These are phyloP conservation scores for Penicillium polonicum DNA, from an alignment of 2,329 filamentous ascomycete species.

Conservation along the genomic window DNA sequence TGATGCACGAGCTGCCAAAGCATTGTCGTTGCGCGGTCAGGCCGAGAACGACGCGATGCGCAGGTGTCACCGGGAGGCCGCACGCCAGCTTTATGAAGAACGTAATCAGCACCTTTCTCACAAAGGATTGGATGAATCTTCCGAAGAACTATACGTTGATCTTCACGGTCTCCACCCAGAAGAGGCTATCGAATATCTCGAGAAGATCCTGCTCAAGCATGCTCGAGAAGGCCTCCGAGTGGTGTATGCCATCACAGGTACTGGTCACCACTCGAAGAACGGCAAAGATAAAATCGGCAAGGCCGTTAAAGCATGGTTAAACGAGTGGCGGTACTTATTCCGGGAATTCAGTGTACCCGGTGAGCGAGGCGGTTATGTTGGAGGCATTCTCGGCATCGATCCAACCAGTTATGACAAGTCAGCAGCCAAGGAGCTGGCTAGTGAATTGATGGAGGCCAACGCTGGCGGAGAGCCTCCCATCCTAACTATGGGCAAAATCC, in stretches of 20 bases:
- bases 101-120: slow-evolving; percentile 69
- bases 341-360: slow-evolving; percentile 94
- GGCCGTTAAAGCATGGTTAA: slow-evolving; percentile 83
- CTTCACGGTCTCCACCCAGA: slow-evolving; percentile 98
- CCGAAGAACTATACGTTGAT: slow-evolving; percentile 85
- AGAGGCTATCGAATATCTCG: slow-evolving; percentile 92
- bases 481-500: slow-evolving; percentile 45
- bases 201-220: slow-evolving; percentile 82
- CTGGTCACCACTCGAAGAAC: slow-evolving; percentile 96
- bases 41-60: slow-evolving; percentile 97
- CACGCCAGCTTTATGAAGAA: slow-evolving; percentile 86
- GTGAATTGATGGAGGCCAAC: slow-evolving; percentile 22
- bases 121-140: slow-evolving; percentile 44
- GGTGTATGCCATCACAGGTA: slow-evolving; percentile 94
- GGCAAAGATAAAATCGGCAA: slow-evolving; percentile 98
- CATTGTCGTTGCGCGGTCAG: slow-evolving; percentile 87
- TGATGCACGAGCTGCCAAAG: slow-evolving; percentile 92
- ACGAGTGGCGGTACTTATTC: slow-evolving; percentile 94
- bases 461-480: slow-evolving; percentile 29
- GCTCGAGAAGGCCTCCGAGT: slow-evolving; percentile 65
- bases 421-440: slow-evolving; percentile 29
- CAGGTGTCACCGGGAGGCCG: slow-evolving; percentile 92
- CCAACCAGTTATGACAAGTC: slow-evolving; percentile 57
- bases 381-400: slow-evolving; percentile 64
- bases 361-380: slow-evolving; percentile 76